Base-by-base conservation (phyloP, 2,329 filamentous ascomycete species). In the Colletotrichum spaethianum region DNA sequence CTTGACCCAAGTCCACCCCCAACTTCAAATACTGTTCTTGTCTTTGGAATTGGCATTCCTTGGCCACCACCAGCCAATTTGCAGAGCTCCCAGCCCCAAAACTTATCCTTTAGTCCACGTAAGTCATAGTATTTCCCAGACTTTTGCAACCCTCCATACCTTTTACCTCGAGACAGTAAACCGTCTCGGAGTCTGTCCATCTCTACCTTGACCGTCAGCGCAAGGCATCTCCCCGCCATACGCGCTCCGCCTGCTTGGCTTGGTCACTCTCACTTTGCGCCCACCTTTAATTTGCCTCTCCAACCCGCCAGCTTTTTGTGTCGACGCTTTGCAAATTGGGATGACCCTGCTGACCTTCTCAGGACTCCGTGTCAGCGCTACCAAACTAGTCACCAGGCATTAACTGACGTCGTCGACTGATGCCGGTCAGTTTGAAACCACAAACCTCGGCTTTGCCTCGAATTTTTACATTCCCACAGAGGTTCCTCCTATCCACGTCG, bases 381-480 rank as follows among this genome's bases (percentile, higher is more conserved):
- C 65, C 59, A 48, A 59, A 53, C 28, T 16, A 60, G 16, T 40
- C n/a, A 20, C 16, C 7, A 14, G 53, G 59, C 65, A 69, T 59
- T 53, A 20, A 63, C 62, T 56, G 44, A 72, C 44, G 44, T 69
- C 23, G 59, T 72, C 59, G 59, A 72, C 70, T 72, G 59, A 72
- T 72, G 70, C 65, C 44, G 65, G 65, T 63, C 70, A 60, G 70
- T 53, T 69, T 64, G 70, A 72, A 72, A 72, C 59, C 59, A 63
- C 65, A 63, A 60, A 59, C 31, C 46, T 69, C 59, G 65, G 70
- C 70, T 63, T 61, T 72, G 65, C 65, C 59, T 69, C 59, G 59
- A 40, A 42, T 70, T 50, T 60, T 61, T 31, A 55, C 40, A 31
- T 59, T 60, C 26, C 38, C 59, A 46, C 65, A 53, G 55, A 63